Evolutionary conservation across 768 basidiomycete species (phyloP).

Genomic region (Suillus weaverae): DNA sequence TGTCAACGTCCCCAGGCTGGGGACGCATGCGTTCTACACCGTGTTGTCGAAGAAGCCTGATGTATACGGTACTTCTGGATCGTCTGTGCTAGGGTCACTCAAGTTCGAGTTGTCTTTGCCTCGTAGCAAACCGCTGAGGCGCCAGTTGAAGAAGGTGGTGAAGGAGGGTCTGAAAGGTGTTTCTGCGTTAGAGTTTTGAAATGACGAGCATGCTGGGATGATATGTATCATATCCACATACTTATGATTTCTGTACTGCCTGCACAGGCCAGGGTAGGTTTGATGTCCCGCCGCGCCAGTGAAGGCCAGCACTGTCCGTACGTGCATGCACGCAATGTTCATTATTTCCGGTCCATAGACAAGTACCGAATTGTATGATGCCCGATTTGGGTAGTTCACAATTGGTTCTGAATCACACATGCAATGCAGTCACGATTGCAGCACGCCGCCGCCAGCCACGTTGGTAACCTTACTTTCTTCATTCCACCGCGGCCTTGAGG

Average conservation of each 20-base stretch:
- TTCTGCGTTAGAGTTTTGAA: slow-evolving; percentile 19
- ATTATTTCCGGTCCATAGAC: not conserved
- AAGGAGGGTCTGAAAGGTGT: slow-evolving; percentile 43
- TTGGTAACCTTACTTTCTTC: slow-evolving; percentile 1
- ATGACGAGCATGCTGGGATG: not conserved
- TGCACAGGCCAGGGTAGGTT: not conserved
- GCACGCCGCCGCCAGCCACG: not conserved
- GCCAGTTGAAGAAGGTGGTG: slow-evolving; percentile 48
- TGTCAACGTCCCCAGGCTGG: slow-evolving; percentile 55
- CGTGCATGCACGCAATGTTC: not conserved
- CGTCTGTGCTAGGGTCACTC: slow-evolving; percentile 50
- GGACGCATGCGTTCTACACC: slow-evolving; percentile 73
- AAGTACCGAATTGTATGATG: not conserved
- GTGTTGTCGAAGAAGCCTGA: slow-evolving; percentile 57
- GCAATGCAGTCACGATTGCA: not conserved
- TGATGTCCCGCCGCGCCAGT: not conserved
- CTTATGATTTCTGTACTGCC: not conserved
- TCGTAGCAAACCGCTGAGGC: slow-evolving; percentile 42
- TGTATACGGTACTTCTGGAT: slow-evolving; percentile 40
- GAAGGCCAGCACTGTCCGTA: not conserved
- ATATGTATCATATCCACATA: not conserved
- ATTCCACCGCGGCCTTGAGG: not conserved
- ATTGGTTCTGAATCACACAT: not conserved
- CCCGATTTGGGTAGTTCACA: not conserved
- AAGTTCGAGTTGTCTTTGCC: slow-evolving; percentile 50